Percentiles rank a stretch among this genome's conserved stretches.
Evolutionary conservation across 106 monocot species (phyloP).

Genomic region (Dioscorea dumetorum): DNA sequence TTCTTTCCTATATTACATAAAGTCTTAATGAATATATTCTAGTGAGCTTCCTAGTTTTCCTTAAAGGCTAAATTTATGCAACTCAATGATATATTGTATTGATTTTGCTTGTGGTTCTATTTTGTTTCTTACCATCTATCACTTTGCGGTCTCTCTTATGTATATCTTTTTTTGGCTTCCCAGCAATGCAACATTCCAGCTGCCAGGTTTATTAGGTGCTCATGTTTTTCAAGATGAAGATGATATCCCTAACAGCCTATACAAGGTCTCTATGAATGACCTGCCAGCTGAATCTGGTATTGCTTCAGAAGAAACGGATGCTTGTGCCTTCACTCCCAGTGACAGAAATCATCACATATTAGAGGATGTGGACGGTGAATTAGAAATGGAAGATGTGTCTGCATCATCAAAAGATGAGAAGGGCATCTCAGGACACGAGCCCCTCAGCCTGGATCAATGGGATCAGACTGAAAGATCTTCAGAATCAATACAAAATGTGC

Average conservation of each 20-base stretch:
- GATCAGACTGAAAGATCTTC: constrained; percentile 5
- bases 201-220: constrained; percentile 59
- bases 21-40: not conserved
- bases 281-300: constrained; percentile 21
- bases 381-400: constrained; percentile 75
- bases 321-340: constrained; percentile 16
- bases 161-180: constrained; percentile 7
- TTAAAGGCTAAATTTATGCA: not conserved
- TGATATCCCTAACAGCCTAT: constrained; percentile 21
- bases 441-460: constrained; percentile 6
- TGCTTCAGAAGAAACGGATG: constrained; percentile 27
- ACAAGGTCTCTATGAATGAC: constrained; percentile 20
- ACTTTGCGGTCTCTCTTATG: not conserved
- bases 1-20: not conserved
- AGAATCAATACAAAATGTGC: constrained; percentile 18
- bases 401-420: constrained; percentile 31
- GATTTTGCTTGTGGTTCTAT: not conserved
- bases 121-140: not conserved
- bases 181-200: constrained; percentile 81
- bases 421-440: constrained; percentile 6
- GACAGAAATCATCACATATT: constrained; percentile 31
- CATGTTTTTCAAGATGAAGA: constrained; percentile 83
- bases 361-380: constrained; percentile 59
- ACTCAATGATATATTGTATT: constrained; percentile 5
- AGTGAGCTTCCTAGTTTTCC: not conserved